Conservation (phyloP, 179 eudicot species). For the Vitellaria paradoxa region DNA sequence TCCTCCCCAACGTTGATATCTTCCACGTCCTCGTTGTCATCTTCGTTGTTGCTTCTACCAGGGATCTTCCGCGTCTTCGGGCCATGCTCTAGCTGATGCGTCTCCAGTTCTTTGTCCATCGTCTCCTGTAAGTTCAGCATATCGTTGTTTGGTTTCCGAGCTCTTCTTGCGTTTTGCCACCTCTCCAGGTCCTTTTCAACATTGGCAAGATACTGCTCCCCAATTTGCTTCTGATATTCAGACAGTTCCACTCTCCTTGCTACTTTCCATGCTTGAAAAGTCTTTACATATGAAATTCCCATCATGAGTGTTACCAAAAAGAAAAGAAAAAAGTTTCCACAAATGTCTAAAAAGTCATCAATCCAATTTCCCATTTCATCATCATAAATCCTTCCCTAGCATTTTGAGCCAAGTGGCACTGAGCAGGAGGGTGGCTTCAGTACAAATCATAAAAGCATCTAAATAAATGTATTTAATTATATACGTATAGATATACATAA, state of each 20-base stretch:
- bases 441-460: background rate
- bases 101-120: slow-evolving; percentile 94
- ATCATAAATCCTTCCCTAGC: background rate
- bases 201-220: slow-evolving; percentile 66
- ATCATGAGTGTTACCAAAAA: no score
- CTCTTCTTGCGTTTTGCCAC: slow-evolving; percentile 70
- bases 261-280: slow-evolving; percentile 83
- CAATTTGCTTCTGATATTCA: slow-evolving; percentile 67
- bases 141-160: slow-evolving; percentile 54
- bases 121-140: slow-evolving; percentile 80
- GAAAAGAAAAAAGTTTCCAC: no score
- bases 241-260: slow-evolving; percentile 87
- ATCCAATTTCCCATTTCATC: no score
- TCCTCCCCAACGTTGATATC: slow-evolving; percentile 89
- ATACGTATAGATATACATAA: background rate
- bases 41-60: slow-evolving; percentile 57
- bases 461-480: no score
- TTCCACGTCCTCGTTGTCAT: slow-evolving; percentile 86
- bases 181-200: slow-evolving; percentile 72
- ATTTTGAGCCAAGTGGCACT: background rate
- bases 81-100: slow-evolving; percentile 92
- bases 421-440: no score
- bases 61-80: slow-evolving; percentile 87
- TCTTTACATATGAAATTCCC: slow-evolving; percentile 26
- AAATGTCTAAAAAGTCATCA: no score